Evolutionary conservation across 768 basidiomycete species (phyloP).

Genomic region (Boletus speciosus): DNA sequence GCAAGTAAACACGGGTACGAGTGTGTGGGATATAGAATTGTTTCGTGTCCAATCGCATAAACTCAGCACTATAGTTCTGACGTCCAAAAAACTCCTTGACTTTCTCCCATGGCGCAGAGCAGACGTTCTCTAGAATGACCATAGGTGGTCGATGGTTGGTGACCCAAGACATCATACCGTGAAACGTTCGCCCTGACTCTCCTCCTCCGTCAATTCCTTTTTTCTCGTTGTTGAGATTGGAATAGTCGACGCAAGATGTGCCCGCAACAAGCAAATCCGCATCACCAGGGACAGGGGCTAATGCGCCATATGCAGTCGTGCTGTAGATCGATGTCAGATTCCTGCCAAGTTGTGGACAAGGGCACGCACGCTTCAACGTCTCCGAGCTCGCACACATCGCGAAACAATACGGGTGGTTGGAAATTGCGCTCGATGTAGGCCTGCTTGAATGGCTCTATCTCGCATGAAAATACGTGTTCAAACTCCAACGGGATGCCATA

Average conservation of each 20-base stretch:
- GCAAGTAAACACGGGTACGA: conserved; percentile 82
- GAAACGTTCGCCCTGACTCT: conserved; percentile 91
- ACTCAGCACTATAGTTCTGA: conserved; percentile 71
- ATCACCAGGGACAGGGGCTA: conserved; percentile 82
- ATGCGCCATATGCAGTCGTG: conserved; percentile 87
- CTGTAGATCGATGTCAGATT: conserved; percentile 37
- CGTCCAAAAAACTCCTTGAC: conserved; percentile 76
- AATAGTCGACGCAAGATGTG: conserved; percentile 96
- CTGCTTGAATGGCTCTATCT: conserved; percentile 96
- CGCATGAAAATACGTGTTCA: conserved; percentile 94
- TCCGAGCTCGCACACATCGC: conserved; percentile 91
- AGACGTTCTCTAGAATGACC: conserved; percentile 95
- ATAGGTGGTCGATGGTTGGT: conserved; percentile 80
- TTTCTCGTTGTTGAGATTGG: conserved; percentile 90
- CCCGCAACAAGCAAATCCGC: conserved; percentile 91
- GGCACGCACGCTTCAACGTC: conserved; percentile 66
- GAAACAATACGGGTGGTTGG: conserved; percentile 84
- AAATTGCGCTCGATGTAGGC: conserved; percentile 98
- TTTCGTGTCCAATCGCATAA: conserved; percentile 75
- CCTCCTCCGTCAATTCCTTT: conserved; percentile 87
- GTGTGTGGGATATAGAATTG: conserved; percentile 94
- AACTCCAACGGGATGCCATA: conserved; percentile 62
- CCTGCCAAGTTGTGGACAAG: not conserved
- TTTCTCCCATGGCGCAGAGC: conserved; percentile 79
- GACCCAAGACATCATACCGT: conserved; percentile 94